phyloP scores from a whole-genome alignment of 208 protist genomes.

The Trypanosoma cruzi region DNA sequence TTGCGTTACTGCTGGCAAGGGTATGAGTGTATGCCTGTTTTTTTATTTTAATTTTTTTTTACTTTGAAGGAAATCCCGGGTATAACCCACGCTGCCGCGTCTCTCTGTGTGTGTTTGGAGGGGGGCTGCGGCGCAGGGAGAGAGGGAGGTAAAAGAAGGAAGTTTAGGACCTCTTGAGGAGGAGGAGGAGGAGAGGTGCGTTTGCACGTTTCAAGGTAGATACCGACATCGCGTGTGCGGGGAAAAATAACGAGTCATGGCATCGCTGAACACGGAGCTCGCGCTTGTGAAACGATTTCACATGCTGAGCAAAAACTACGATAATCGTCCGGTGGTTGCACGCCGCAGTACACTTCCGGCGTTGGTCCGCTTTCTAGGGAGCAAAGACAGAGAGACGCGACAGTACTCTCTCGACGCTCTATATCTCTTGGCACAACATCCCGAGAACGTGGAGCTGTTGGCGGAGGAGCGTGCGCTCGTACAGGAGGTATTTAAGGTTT shows the following conservation, averaged over 20 bases:
- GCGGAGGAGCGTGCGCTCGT: constrained; percentile 49
- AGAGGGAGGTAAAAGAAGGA: constrained; percentile 8
- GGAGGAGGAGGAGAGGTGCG: neutral
- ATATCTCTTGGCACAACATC: constrained; percentile 80
- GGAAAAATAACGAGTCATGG: constrained; percentile 25
- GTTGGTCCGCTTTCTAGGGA: constrained; percentile 77
- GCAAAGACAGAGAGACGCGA: constrained; percentile 80
- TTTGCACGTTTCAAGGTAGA: neutral
- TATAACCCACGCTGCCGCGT: neutral
- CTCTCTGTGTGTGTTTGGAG: neutral
- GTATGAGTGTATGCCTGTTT: neutral
- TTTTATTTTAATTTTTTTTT: neutral
- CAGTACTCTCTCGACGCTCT: constrained; percentile 71
- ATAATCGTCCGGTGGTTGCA: constrained; percentile 75
- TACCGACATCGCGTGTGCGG: neutral
- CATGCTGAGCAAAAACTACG: constrained; percentile 71
- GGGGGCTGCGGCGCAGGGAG: neutral
- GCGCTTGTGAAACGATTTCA: constrained; percentile 83
- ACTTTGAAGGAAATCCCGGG: neutral
- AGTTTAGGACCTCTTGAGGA: neutral
- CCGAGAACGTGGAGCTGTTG: constrained; percentile 83
- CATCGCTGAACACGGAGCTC: constrained; percentile 73
- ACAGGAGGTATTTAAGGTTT: constrained; percentile 57
- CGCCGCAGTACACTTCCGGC: constrained; percentile 84
- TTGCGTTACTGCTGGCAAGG: no score